These are phyloP conservation scores for Picea mariana DNA, from an alignment of 83 land plant genomes.

Conservation along the genomic window DNA sequence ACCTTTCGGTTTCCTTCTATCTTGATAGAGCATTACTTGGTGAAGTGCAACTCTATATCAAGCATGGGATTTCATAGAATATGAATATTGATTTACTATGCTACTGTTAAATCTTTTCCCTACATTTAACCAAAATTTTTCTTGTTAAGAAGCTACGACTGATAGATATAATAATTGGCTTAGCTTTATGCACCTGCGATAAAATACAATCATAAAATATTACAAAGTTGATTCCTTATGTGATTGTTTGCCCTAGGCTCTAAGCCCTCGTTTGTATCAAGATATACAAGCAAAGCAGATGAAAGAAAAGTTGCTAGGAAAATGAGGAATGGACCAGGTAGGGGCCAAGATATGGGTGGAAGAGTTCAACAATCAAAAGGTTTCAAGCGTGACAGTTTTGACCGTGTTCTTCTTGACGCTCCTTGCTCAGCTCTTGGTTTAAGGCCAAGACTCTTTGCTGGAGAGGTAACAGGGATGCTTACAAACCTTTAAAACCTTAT, in stretches of 20 bases:
- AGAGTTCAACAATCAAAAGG: slow-evolving; percentile 65
- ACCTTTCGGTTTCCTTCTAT: no score
- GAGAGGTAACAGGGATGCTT: slow-evolving; percentile 50
- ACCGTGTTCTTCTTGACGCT: slow-evolving; percentile 92
- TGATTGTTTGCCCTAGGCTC: slow-evolving; percentile 1
- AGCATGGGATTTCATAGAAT: neutral
- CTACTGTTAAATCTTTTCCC: neutral
- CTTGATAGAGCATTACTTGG: no score
- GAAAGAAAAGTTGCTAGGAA: slow-evolving; percentile 49
- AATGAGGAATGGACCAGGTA: slow-evolving; percentile 81
- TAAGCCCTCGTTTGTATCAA: slow-evolving; percentile 11
- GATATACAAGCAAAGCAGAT: slow-evolving; percentile 53
- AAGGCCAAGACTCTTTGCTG: slow-evolving; percentile 91
- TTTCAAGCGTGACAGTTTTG: slow-evolving; percentile 83
- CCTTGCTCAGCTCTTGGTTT: slow-evolving; percentile 98
- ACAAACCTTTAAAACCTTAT: neutral
- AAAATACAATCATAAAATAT: neutral
- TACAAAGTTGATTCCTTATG: neutral
- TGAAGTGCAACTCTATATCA: no score
- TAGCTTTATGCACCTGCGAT: neutral
- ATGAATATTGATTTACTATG: neutral
- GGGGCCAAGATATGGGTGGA: slow-evolving; percentile 51
- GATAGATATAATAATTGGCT: neutral
- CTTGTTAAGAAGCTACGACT: neutral
- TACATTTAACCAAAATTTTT: neutral